Conservation (phyloP, 2,329 filamentous ascomycete species). For the Fusarium palustre region DNA sequence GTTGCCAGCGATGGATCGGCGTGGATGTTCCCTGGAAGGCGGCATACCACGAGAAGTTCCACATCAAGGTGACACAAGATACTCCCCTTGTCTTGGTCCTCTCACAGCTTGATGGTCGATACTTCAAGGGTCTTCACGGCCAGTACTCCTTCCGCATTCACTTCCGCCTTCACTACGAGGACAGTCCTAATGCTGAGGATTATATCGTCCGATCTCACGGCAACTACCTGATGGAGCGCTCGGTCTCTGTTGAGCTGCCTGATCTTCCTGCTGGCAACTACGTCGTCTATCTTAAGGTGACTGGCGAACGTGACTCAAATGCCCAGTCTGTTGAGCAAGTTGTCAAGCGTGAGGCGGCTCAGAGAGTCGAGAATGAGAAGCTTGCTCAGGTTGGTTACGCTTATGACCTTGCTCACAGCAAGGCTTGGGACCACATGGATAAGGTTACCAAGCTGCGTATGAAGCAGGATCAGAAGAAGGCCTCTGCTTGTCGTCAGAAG, state of each 20-base stretch:
- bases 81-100: conserved; percentile 70
- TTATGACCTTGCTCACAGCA: conserved; percentile 71
- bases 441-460: conserved; percentile 63
- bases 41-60: conserved; percentile 71
- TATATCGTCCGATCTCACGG: conserved; percentile 70
- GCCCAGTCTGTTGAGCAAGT: conserved; percentile 66
- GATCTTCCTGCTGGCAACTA: conserved; percentile 68
- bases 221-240: conserved; percentile 69
- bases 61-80: conserved; percentile 66
- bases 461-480: conserved; percentile 62
- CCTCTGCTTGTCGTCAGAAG: conserved; percentile 58
- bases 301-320: conserved; percentile 60
- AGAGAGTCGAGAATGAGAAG: conserved; percentile 66
- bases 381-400: conserved; percentile 68
- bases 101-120: conserved; percentile 71
- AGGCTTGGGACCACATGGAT: conserved; percentile 64
- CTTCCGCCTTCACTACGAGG: conserved; percentile 63
- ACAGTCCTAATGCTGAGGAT: conserved; percentile 64
- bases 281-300: conserved; percentile 67
- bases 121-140: conserved; percentile 70
- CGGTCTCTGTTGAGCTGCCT: conserved; percentile 68
- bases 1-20: conserved; percentile 70
- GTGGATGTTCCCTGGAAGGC: conserved; percentile 72
- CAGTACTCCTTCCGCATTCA: conserved; percentile 66
- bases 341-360: conserved; percentile 62